Base-by-base conservation (phyloP, 2,329 filamentous ascomycete genomes). In the Claviceps spartinae region DNA sequence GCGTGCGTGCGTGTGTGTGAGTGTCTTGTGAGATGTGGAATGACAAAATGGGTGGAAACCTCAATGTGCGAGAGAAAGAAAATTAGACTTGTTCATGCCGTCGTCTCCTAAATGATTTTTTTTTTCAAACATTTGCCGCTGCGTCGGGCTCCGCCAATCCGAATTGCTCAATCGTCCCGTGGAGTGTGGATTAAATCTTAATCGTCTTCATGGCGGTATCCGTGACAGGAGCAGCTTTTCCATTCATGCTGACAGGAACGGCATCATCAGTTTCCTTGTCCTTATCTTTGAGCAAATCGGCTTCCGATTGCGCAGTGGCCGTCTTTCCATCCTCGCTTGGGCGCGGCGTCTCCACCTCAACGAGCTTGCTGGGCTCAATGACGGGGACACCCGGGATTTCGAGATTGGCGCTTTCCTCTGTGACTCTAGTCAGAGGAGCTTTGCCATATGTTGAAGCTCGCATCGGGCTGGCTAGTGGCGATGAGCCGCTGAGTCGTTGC, bases 361-460 rank as follows among this genome's bases (percentile, higher is more conserved):
- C 75, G 16, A 81, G 69, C 56, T 75, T 77, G 50, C 69, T 66
- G 18, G 72, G 68, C 55, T 73, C 69, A 48, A 71, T 67, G 6
- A 63, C 56, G 44, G 65, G 8, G 26, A 30, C 63, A 37, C 59
- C 62, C 53, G 56, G 68, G 59, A 64, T 70, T 48, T 72, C 69
- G 3, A 70, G 68, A 46, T 70, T 65, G 26, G 66, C 60, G 9
- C 67, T 61, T 65, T 91, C 87, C 67, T 91, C 87, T 1, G 83
- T 79, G 14, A 91, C 86, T 56, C 83, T 76, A 48, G 85, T 83
- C 53, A 91, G 71, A 16, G 86, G 85, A 58, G 83, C 87, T 14
- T 82, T 76, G 61, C 88, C 83, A 58, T 80, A 78, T 55, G 77
- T 81, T 13, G 78, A 76, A 1, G 83, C 78, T 54, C 79, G 73